These are phyloP conservation scores for Vitellaria paradoxa DNA, from an alignment of 179 eudicot genomes.

Conservation along the genomic window DNA sequence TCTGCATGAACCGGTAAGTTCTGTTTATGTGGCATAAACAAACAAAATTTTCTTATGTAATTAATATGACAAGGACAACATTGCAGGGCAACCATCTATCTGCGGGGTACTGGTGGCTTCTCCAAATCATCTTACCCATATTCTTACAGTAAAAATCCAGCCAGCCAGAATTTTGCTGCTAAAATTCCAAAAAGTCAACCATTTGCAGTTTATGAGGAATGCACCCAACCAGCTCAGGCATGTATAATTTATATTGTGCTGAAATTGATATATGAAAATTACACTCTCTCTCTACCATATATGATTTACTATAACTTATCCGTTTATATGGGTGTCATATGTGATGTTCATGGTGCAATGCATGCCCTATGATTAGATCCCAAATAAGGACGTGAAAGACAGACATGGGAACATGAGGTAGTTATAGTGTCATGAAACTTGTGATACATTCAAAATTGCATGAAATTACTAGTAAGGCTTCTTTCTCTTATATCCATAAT, in stretches of 20 bases:
- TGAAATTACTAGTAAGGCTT: background rate
- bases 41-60: background rate
- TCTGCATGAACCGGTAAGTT: constrained; percentile 88
- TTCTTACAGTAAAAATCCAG: constrained; percentile 59
- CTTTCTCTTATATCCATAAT: background rate
- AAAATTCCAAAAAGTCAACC: constrained; percentile 72
- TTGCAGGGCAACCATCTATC: constrained; percentile 55
- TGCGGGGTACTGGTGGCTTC: constrained; percentile 98
- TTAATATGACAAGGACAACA: constrained; percentile 4
- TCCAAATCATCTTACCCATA: constrained; percentile 65
- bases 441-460: background rate
- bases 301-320: background rate
- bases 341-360: background rate
- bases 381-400: background rate
- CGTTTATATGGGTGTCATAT: background rate
- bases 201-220: constrained; percentile 75
- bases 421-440: background rate
- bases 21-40: background rate
- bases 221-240: constrained; percentile 84
- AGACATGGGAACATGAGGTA: background rate
- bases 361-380: background rate
- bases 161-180: constrained; percentile 39
- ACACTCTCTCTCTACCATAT: background rate
- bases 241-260: constrained; percentile 13
- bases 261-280: background rate